Evolutionary conservation across 2,329 filamentous ascomycete species (phyloP).

Genomic region (Xylaria hypoxylon): DNA sequence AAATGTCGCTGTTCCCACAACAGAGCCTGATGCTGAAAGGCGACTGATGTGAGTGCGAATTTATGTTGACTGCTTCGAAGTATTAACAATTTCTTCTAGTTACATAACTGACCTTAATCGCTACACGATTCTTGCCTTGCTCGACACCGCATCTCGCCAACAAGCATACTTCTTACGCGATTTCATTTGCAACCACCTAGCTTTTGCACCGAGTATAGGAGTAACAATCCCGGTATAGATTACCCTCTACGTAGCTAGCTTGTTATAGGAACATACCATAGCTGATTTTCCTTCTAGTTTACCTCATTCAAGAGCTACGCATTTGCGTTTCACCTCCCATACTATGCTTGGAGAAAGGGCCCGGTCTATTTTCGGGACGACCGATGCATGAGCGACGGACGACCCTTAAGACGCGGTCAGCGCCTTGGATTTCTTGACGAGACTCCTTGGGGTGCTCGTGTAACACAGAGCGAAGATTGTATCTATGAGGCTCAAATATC

Average conservation of each 20-base stretch:
- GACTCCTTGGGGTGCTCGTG: constrained; percentile 12
- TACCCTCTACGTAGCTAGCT: neutral
- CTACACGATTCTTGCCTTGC: constrained; percentile 12
- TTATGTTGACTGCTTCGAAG: neutral
- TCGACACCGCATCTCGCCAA: constrained; percentile 23
- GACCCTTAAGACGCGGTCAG: constrained; percentile 18
- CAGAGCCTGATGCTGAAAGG: constrained; percentile 29
- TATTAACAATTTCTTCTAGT: constrained; percentile 5
- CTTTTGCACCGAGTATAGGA: constrained; percentile 18
- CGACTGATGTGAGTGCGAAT: constrained; percentile 24
- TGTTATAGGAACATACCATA: neutral
- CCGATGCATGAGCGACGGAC: constrained; percentile 13
- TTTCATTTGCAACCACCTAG: constrained; percentile 27
- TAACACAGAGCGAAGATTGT: constrained; percentile 4
- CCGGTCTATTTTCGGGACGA: constrained; percentile 7
- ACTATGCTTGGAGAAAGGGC: constrained; percentile 28
- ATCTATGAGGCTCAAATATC: constrained; percentile 32
- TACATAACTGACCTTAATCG: constrained; percentile 28
- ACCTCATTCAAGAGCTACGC: constrained; percentile 23
- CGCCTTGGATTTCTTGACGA: constrained; percentile 24
- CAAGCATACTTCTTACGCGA: constrained; percentile 28
- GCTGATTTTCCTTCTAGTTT: constrained; percentile 15
- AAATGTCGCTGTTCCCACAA: neutral
- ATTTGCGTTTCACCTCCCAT: constrained; percentile 28
- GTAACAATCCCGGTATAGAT: constrained; percentile 19